Percentiles rank a stretch among this genome's conserved stretches.
Evolutionary conservation across 352 stramenopile genomes (phyloP).

Genomic region (Globisporangium canariense): DNA sequence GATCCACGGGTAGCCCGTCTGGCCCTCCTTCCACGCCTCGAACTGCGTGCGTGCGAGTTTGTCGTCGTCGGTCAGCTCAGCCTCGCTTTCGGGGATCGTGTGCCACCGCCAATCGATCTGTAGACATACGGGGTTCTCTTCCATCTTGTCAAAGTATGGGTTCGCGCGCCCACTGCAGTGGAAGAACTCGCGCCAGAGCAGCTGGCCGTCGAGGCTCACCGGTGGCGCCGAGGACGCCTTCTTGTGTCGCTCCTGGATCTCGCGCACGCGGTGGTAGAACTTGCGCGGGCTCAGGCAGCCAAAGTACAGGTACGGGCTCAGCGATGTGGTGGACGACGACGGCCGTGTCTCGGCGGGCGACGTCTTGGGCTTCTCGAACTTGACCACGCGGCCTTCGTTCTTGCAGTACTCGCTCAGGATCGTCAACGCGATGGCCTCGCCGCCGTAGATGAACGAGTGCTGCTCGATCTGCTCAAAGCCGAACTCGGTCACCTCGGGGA

Average conservation of each 20-base stretch:
- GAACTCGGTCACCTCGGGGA: conserved; percentile 66
- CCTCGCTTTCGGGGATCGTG: conserved; percentile 71
- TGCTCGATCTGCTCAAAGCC: conserved; percentile 42
- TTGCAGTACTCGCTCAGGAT: conserved; percentile 71
- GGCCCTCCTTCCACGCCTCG: conserved; percentile 91
- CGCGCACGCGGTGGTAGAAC: conserved; percentile 89
- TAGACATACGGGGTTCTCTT: conserved; percentile 90
- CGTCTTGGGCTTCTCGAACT: conserved; percentile 98
- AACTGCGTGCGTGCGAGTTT: conserved; percentile 83
- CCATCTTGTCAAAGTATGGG: conserved; percentile 93
- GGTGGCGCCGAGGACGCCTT: conserved; percentile 79
- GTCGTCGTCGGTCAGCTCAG: conserved; percentile 76
- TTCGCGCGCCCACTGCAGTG: conserved; percentile 78
- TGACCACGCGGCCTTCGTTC: conserved; percentile 83
- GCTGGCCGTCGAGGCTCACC: conserved; percentile 91
- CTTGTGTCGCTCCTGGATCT: conserved; percentile 69
- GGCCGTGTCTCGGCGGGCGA: conserved; percentile 84
- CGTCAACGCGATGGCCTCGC: conserved; percentile 59
- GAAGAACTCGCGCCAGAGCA: conserved; percentile 97
- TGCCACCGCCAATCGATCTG: conserved; percentile 86
- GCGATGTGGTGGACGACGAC: conserved; percentile 92
- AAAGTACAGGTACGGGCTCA: conserved; percentile 94
- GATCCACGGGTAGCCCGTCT: conserved; percentile 97
- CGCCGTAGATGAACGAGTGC: conserved; percentile 76
- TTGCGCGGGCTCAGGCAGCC: conserved; percentile 90